These are phyloP conservation scores for Cladophialophora bantiana DNA, from an alignment of 2,329 filamentous ascomycete genomes.

Conservation along the genomic window DNA sequence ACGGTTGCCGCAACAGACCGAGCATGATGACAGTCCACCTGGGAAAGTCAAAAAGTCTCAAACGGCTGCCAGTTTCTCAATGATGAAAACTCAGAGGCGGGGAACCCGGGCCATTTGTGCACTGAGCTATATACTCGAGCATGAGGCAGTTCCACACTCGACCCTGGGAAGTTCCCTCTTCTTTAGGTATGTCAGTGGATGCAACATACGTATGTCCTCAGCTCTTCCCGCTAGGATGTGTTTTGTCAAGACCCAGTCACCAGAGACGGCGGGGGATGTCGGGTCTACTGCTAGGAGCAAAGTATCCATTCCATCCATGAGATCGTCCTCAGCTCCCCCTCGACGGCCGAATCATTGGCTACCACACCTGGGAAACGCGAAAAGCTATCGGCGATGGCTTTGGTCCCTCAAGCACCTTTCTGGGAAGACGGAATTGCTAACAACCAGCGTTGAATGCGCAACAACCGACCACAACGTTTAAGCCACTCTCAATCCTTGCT, in stretches of 20 bases:
- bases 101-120: conserved; percentile 2
- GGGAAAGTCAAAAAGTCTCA: conserved; percentile 11
- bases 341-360: not conserved
- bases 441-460: not conserved
- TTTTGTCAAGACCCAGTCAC: not conserved
- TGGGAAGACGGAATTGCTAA: not conserved
- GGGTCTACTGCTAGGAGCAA: not conserved
- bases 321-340: conserved; percentile 4
- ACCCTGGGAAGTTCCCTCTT: not conserved
- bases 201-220: conserved; percentile 3
- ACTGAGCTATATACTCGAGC: conserved; percentile 17
- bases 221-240: not conserved
- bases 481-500: not conserved
- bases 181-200: not conserved
- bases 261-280: not conserved
- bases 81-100: conserved; percentile 8
- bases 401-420: not conserved
- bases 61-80: not conserved
- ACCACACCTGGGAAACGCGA: not conserved
- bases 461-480: not conserved
- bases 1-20: conserved; percentile 15
- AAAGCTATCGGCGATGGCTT: conserved; percentile 1
- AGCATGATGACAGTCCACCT: conserved; percentile 14
- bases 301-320: conserved; percentile 2
- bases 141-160: not conserved